These are phyloP conservation scores for Aspergillus floridensis DNA, from an alignment of 2,329 filamentous ascomycete species.

Conservation along the genomic window DNA sequence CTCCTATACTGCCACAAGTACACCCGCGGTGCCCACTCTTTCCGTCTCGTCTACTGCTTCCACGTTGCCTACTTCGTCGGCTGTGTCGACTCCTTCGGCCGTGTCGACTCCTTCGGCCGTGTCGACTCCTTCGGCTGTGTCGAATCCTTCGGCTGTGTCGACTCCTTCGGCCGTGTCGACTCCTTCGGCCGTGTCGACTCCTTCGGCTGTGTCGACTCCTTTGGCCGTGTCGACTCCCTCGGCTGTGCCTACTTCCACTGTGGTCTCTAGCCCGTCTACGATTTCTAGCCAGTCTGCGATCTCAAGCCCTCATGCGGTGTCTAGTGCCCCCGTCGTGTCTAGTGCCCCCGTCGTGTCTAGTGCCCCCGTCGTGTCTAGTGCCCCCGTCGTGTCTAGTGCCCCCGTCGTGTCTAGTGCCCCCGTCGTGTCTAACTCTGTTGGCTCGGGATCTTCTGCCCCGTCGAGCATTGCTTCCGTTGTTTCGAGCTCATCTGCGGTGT, in stretches of 20 bases:
- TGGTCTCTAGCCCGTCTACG: background rate
- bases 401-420: background rate
- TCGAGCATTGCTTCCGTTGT: background rate
- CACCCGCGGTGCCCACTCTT: background rate
- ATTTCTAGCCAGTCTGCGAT: constrained; percentile 1
- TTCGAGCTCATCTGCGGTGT: background rate
- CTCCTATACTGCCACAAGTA: constrained; percentile 1
- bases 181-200: background rate
- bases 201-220: too few species aligned
- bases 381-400: background rate
- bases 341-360: background rate
- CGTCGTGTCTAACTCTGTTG: background rate
- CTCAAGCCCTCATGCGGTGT: constrained; percentile 4
- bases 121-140: too few species aligned
- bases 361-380: too few species aligned
- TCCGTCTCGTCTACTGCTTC: background rate
- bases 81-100: background rate
- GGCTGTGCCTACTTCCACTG: background rate
- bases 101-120: too few species aligned
- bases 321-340: too few species aligned
- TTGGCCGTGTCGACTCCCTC: background rate
- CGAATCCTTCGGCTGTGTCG: background rate
- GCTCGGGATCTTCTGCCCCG: background rate
- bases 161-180: background rate
- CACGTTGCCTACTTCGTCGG: background rate